A percentile compares a stretch with the other conserved stretches of the same genome.
Conservation (phyloP, 2,329 filamentous ascomycete species). For the Saccharata proteae region DNA sequence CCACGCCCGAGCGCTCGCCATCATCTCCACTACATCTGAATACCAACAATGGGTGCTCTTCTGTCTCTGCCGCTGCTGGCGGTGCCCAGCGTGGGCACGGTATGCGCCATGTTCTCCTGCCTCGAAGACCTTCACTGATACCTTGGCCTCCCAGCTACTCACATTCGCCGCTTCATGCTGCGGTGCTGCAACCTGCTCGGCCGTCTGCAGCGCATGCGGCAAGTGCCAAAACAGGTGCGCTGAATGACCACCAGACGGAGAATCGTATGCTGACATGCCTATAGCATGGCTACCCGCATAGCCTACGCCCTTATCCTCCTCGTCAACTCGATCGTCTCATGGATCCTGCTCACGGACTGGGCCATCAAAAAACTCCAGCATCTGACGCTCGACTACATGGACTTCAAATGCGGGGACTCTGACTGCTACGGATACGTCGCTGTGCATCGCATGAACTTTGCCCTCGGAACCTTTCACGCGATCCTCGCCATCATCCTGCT, state of each 20-base stretch:
- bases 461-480: conserved; percentile 85
- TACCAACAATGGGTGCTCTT: conserved; percentile 65
- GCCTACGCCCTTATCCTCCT: conserved; percentile 91
- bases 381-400: conserved; percentile 88
- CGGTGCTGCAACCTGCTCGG: conserved; percentile 90
- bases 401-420: conserved; percentile 78
- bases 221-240: conserved; percentile 88
- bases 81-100: conserved; percentile 72
- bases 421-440: conserved; percentile 93
- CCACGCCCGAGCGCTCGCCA: too few species aligned
- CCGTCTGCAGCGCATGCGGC: conserved; percentile 87
- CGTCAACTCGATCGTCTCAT: conserved; percentile 91
- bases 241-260: conserved; percentile 6
- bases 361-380: conserved; percentile 91
- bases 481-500: conserved; percentile 74
- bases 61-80: conserved; percentile 83
- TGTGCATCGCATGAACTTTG: conserved; percentile 96
- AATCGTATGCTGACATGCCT: conserved; percentile 10
- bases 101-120: conserved; percentile 37
- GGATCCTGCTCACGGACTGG: conserved; percentile 99
- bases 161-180: conserved; percentile 84
- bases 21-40: background rate
- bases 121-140: conserved; percentile 15
- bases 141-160: conserved; percentile 43
- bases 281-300: conserved; percentile 88